These are phyloP conservation scores for Neonothopanus nambi DNA, from an alignment of 1,284 basidiomycete species.

Conservation along the genomic window DNA sequence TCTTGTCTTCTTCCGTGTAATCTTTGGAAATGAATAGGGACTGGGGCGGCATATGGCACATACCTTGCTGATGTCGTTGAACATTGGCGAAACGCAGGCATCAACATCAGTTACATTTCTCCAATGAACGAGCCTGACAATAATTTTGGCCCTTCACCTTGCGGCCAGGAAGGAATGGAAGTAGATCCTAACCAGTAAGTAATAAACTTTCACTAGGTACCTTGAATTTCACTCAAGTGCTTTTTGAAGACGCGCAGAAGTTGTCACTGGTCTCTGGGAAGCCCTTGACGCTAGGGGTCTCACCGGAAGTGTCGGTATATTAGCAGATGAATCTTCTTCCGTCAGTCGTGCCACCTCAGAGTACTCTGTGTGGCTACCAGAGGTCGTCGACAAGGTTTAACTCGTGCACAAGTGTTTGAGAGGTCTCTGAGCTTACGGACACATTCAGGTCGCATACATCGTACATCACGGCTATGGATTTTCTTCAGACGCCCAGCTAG, in stretches of 20 bases:
- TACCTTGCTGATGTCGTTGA: conserved; percentile 36
- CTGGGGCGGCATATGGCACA: conserved; percentile 34
- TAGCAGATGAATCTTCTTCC: conserved; percentile 37
- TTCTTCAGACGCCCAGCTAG: conserved; percentile 33
- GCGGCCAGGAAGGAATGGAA: conserved; percentile 40
- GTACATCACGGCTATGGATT: conserved; percentile 42
- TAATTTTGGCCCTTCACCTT: conserved; percentile 35
- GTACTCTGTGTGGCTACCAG: conserved; percentile 35
- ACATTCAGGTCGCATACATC: conserved; percentile 32
- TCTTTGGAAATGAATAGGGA: conserved; percentile 23
- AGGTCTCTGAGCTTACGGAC: not conserved
- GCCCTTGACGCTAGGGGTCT: conserved; percentile 30
- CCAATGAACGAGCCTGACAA: conserved; percentile 42
- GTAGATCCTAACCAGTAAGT: conserved; percentile 35
- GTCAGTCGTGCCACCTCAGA: conserved; percentile 29
- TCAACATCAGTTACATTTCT: conserved; percentile 34
- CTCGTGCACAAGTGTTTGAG: not conserved
- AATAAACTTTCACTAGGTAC: not conserved
- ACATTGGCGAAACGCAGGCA: conserved; percentile 34
- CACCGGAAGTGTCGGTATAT: conserved; percentile 32
- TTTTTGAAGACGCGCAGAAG: conserved; percentile 33
- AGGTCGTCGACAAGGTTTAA: conserved; percentile 25
- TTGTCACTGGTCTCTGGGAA: conserved; percentile 35
- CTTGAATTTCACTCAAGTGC: no score
- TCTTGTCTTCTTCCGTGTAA: no score